Conservation (phyloP, 2,329 filamentous ascomycete species). For the Alternaria longipes region DNA sequence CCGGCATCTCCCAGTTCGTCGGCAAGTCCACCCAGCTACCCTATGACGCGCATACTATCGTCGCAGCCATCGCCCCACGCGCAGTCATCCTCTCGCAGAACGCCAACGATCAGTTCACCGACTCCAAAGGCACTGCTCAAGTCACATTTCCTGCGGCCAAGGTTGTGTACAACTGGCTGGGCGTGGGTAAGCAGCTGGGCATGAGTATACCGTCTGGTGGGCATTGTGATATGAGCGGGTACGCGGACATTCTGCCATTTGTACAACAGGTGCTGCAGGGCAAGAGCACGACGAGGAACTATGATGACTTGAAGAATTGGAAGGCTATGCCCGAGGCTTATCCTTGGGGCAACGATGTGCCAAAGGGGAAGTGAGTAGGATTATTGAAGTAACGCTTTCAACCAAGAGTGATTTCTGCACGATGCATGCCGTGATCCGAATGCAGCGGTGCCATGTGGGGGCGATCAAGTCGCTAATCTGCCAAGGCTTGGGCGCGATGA, state of each 20-base stretch:
- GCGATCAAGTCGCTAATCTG: slow-evolving; percentile 9
- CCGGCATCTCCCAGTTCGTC: slow-evolving; percentile 47
- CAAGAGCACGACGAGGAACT: slow-evolving; percentile 58
- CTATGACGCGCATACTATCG: slow-evolving; percentile 50
- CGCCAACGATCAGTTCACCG: slow-evolving; percentile 57
- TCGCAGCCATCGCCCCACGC: slow-evolving; percentile 47
- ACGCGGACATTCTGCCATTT: slow-evolving; percentile 59
- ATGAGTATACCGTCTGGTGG: slow-evolving; percentile 59
- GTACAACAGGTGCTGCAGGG: slow-evolving; percentile 60
- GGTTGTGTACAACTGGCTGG: slow-evolving; percentile 47
- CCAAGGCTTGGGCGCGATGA: slow-evolving; percentile 21
- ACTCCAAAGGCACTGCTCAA: slow-evolving; percentile 59
- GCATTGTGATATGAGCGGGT: slow-evolving; percentile 61
- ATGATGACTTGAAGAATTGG: slow-evolving; percentile 57
- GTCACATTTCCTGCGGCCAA: slow-evolving; percentile 48
- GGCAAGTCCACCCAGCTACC: slow-evolving; percentile 43
- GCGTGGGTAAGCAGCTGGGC: slow-evolving; percentile 50
- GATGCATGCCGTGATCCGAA: no score
- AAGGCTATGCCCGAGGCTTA: slow-evolving; percentile 58
- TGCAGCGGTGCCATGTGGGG: background rate
- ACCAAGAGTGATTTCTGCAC: no score
- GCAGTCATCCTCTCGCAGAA: slow-evolving; percentile 48
- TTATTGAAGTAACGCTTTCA: no score
- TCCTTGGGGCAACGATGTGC: slow-evolving; percentile 52
- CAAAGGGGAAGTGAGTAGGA: background rate